A percentile compares a stretch with the other conserved stretches of the same genome.
Conservation (phyloP, 257 asterid species). For the Salvia miltiorrhiza region DNA sequence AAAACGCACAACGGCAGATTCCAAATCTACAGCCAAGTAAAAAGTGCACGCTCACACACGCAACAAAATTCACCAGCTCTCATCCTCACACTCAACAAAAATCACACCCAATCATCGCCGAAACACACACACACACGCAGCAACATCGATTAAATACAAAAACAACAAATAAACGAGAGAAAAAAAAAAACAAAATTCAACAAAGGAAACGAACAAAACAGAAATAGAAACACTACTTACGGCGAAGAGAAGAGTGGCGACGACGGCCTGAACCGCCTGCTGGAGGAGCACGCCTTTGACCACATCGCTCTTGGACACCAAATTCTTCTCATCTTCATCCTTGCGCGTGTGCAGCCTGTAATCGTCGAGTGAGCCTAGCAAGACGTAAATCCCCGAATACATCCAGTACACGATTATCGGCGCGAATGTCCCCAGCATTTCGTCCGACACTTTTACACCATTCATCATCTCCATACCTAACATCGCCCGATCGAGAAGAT, state of each 20-base stretch:
- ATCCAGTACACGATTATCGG: conserved; percentile 82
- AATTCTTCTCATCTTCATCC: conserved; percentile 92
- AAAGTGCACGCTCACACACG: background rate
- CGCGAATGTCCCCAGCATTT: conserved; percentile 66
- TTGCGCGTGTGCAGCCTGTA: conserved; percentile 73
- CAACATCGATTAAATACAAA: background rate
- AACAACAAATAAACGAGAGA: background rate
- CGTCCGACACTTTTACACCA: conserved; percentile 55
- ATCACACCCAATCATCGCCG: background rate
- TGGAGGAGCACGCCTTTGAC: conserved; percentile 90
- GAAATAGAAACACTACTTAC: conserved; percentile 37
- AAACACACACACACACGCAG: background rate
- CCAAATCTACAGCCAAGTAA: conserved; percentile 8
- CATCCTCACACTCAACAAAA: background rate
- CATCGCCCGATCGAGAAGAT: conserved; percentile 7
- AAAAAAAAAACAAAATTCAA: too few species aligned
- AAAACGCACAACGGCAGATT: background rate
- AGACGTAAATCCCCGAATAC: conserved; percentile 74
- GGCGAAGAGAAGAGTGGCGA: conserved; percentile 74
- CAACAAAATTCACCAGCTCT: background rate
- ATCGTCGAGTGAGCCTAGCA: conserved; percentile 60
- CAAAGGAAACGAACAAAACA: background rate
- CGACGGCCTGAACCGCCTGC: conserved; percentile 84
- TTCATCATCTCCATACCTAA: conserved; percentile 33
- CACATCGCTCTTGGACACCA: conserved; percentile 69